Percentiles rank a stretch among this genome's conserved stretches.
Evolutionary conservation across 306 rosid genomes (phyloP).

Genomic region (Oxytropis ochrocephala): DNA sequence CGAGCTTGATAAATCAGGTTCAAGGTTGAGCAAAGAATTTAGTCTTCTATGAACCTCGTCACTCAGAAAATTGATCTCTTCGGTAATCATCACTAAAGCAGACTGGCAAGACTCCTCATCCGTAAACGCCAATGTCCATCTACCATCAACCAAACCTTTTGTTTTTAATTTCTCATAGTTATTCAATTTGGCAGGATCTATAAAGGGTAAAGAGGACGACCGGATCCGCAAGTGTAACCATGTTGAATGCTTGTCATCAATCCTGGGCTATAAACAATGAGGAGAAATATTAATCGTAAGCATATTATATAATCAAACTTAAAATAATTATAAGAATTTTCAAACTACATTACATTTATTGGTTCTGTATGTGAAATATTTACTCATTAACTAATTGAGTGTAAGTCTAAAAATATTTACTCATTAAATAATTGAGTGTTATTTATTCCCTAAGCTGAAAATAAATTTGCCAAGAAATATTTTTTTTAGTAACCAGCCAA

Average conservation of each 20-base stretch:
- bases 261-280: constrained; percentile 56
- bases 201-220: constrained; percentile 59
- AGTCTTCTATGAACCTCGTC: constrained; percentile 77
- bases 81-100: constrained; percentile 62
- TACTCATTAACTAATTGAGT: not conserved
- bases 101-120: constrained; percentile 74
- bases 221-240: constrained; percentile 93
- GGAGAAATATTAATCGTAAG: constrained; percentile 10
- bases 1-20: constrained; percentile 33
- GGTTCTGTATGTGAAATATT: not conserved
- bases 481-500: not conserved
- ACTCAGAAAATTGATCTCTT: constrained; percentile 49
- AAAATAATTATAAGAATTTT: not conserved
- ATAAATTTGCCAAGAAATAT: not conserved
- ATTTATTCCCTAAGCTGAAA: constrained; percentile 5
- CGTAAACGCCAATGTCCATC: constrained; percentile 90
- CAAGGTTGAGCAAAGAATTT: constrained; percentile 60
- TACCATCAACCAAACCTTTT: constrained; percentile 73
- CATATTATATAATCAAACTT: not conserved
- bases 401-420: not conserved
- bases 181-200: constrained; percentile 45
- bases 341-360: not conserved
- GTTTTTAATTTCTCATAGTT: constrained; percentile 32
- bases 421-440: not conserved
- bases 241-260: constrained; percentile 61